Evolutionary conservation across 2,329 filamentous ascomycete species (phyloP).

Genomic region (Aureobasidium zeae): DNA sequence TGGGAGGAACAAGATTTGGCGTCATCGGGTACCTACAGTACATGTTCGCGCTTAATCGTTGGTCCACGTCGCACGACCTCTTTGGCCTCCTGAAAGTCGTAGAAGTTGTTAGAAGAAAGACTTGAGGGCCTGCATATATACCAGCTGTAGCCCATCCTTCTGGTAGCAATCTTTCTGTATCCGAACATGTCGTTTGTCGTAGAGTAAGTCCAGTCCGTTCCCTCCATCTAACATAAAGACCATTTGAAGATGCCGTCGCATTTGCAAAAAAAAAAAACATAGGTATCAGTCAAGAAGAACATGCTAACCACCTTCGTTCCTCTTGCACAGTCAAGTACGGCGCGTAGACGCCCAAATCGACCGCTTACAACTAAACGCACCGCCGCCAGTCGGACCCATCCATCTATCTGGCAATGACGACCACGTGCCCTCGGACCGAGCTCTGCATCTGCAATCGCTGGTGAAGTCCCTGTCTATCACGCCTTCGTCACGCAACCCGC

Average conservation of each 20-base stretch:
- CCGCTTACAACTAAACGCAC: slow-evolving; percentile 42
- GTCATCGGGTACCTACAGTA: no score
- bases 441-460: slow-evolving; percentile 24
- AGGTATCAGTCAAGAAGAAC: no score
- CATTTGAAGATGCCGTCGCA: no score
- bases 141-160: no score
- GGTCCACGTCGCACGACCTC: slow-evolving; percentile 6
- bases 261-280: no score
- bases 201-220: slow-evolving; percentile 20
- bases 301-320: slow-evolving; percentile 18
- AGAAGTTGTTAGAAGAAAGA: no score
- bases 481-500: slow-evolving; percentile 15
- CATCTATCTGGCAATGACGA: slow-evolving; percentile 17
- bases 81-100: no score
- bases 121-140: no score
- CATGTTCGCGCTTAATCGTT: no score
- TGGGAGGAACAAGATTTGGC: no score
- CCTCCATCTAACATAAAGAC: no score
- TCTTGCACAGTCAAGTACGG: slow-evolving; percentile 44
- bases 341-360: slow-evolving; percentile 51
- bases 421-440: slow-evolving; percentile 21
- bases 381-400: slow-evolving; percentile 17
- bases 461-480: slow-evolving; percentile 17
- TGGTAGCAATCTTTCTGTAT: no score
- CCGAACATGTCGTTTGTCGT: slow-evolving; percentile 29